Base-by-base conservation (phyloP, 2,329 filamentous ascomycete genomes). In the Lasiodiplodia gonubiensis region DNA sequence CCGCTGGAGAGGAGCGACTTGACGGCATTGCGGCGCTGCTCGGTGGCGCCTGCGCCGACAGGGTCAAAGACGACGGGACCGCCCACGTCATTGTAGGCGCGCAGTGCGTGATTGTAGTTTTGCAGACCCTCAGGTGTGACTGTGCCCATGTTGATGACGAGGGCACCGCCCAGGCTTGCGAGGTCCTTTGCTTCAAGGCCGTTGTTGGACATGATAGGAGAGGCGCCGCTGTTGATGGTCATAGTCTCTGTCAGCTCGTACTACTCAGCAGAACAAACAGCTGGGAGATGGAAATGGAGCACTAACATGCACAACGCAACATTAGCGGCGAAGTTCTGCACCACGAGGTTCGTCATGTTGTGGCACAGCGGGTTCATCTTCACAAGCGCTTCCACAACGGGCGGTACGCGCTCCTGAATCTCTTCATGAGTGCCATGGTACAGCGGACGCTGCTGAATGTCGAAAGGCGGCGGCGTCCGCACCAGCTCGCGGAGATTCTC, bases 331-430 rank as follows among this genome's bases (percentile, higher is more conserved):
- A 98, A 92, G 80, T 97, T 97, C 75, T 97, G 93, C 25, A 97
- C 94, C 0, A 98, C 94, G 64, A 94, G 85, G 77, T 98, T 98
- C 64, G 95, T 98, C 92, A 98, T 98, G 80, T 97, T 97, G 80
- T 98, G 94, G 61, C 91, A 91, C 25, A 98, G 84, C 0, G 94
- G 93, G 67, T 86, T 89, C 52, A 80, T 83, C 2, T 82, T 77
- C 5, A 86, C 86, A 57, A 97, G 86, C 6, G 84, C 83, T 68
- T 81, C 82, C 52, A 96, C 83, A 21, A 91, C 80, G 3, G 72
- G 49, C 74, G 71, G 61, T 11, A 74, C 70, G 35, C 73, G 64
- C 33, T 67, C 21, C 18, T 70, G 49, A 33, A 78, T 48, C 30
- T 68, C 53, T 2, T 54, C 18, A 21, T 70, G 61, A 37, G 72